Conservation (phyloP, 495 filamentous ascomycete genomes). For the Cercophora samala region DNA sequence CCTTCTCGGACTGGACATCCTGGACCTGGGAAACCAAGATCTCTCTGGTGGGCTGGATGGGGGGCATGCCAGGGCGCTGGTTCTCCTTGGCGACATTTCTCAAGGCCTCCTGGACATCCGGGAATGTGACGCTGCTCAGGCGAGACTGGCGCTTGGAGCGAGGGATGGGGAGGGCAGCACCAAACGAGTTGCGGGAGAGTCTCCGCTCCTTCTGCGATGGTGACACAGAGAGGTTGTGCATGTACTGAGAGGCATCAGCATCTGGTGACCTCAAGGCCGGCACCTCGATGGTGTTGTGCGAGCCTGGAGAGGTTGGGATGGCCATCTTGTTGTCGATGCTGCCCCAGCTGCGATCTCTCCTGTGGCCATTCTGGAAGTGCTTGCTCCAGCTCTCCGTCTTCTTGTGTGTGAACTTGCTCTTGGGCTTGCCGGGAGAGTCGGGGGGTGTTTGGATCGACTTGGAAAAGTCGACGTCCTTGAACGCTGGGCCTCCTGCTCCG, state of each 20-base stretch:
- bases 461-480: not conserved
- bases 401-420: slow-evolving; percentile 16
- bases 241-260: slow-evolving; percentile 64
- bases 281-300: slow-evolving; percentile 60
- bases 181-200: slow-evolving; percentile 76
- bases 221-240: slow-evolving; percentile 67
- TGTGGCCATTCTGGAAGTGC: slow-evolving; percentile 23
- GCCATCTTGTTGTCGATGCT: slow-evolving; percentile 17
- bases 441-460: slow-evolving; percentile 23
- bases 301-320: slow-evolving; percentile 26
- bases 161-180: slow-evolving; percentile 72
- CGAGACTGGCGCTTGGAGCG: slow-evolving; percentile 66
- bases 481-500: slow-evolving; percentile 5
- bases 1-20: slow-evolving; percentile 67
- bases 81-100: slow-evolving; percentile 29
- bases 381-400: slow-evolving; percentile 16
- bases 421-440: slow-evolving; percentile 20
- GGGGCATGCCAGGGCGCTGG: slow-evolving; percentile 45
- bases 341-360: slow-evolving; percentile 17
- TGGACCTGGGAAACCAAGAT: slow-evolving; percentile 71
- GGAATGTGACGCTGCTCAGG: slow-evolving; percentile 51
- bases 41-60: slow-evolving; percentile 57
- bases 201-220: slow-evolving; percentile 66
- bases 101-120: slow-evolving; percentile 38
- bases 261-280: slow-evolving; percentile 67